A percentile compares a stretch with the other conserved stretches of the same genome.
These are phyloP conservation scores for Entomortierella lignicola DNA, from an alignment of 192 early-diverging fungal species.

Conservation along the genomic window DNA sequence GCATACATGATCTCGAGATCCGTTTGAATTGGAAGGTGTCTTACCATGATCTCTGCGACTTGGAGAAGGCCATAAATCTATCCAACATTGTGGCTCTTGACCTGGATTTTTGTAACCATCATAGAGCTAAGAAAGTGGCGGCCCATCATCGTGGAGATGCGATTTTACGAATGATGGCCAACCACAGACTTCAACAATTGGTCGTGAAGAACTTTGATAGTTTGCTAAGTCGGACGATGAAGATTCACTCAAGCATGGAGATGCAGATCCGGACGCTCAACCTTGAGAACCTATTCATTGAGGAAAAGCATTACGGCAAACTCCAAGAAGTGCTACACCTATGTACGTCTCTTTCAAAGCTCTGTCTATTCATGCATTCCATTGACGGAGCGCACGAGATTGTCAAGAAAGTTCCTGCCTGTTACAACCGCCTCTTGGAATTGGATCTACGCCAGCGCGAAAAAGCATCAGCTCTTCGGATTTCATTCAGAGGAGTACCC, in stretches of 20 bases:
- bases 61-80: not conserved
- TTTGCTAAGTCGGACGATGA: not conserved
- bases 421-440: not conserved
- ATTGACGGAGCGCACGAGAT: not conserved
- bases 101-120: not conserved
- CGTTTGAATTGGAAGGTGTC: not conserved
- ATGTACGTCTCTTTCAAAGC: not conserved
- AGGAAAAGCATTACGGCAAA: not conserved
- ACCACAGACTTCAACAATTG: not conserved
- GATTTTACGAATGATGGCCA: slow-evolving; percentile 4
- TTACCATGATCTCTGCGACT: not conserved
- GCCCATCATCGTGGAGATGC: not conserved
- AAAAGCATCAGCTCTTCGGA: not conserved
- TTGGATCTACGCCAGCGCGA: not conserved
- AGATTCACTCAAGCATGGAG: not conserved
- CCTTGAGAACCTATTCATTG: not conserved
- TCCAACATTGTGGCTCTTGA: not conserved
- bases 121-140: not conserved
- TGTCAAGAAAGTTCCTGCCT: not conserved
- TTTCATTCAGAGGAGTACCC: not conserved
- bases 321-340: not conserved
- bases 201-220: not conserved
- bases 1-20: slow-evolving; percentile 2
- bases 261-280: not conserved
- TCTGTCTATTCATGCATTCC: not conserved